Percentiles rank a stretch among this genome's conserved stretches.
Evolutionary conservation across 2,329 filamentous ascomycete genomes (phyloP).

Genomic region (Aspergillus sp.): DNA sequence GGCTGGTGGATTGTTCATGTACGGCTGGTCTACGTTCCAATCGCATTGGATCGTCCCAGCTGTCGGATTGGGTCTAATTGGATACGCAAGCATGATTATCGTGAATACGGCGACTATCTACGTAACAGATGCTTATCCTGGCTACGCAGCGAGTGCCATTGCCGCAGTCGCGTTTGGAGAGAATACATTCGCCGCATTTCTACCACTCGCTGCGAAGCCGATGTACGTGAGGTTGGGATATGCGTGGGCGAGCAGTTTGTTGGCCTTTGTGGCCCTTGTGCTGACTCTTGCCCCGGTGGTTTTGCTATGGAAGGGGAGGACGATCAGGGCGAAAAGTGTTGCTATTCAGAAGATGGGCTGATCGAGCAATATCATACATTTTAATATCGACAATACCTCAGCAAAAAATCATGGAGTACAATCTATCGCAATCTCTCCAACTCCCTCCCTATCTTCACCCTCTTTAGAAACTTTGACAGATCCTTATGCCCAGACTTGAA

Average conservation of each 20-base stretch:
- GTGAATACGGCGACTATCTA: constrained; percentile 1
- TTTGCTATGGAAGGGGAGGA: neutral
- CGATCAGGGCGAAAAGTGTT: neutral
- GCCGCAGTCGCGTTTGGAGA: constrained; percentile 1
- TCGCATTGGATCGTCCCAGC: constrained; percentile 1
- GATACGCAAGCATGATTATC: neutral
- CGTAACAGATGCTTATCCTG: neutral
- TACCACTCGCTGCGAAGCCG: constrained; percentile 1
- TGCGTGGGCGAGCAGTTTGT: neutral
- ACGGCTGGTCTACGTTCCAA: neutral
- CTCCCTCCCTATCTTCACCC: too few relatives aligned
- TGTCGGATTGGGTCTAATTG: neutral
- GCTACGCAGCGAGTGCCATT: constrained; percentile 1
- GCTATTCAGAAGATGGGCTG: constrained; percentile 1
- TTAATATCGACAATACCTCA: neutral
- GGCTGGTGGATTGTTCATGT: constrained; percentile 1
- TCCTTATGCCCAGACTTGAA: too few relatives aligned
- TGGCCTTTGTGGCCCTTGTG: constrained; percentile 1
- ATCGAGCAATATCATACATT: neutral
- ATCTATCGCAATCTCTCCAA: too few relatives aligned
- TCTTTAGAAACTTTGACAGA: too few relatives aligned
- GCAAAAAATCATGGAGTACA: neutral
- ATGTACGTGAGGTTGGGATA: constrained; percentile 1
- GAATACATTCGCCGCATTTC: constrained; percentile 1
- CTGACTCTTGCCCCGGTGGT: neutral